phyloP scores from a whole-genome alignment of 2,329 filamentous ascomycete genomes.

The Juglanconis oblonga region DNA sequence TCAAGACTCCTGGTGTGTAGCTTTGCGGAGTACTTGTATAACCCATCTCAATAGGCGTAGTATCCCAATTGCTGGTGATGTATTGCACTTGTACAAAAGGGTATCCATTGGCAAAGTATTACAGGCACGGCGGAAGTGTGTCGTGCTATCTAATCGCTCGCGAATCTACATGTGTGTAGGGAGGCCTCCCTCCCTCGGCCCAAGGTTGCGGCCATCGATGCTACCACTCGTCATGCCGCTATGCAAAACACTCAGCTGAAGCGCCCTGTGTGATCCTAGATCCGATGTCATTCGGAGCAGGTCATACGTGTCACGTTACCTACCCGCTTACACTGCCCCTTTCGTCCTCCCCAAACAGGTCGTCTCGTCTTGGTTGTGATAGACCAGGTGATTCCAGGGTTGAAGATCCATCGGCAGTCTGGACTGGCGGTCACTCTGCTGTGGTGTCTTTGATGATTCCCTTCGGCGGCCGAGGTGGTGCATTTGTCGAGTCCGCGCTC shows the following conservation, averaged over 20 bases:
- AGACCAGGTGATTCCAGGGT: not conserved
- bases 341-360: not conserved
- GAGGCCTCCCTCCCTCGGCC: constrained; percentile 1
- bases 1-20: not conserved
- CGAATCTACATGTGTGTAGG: not conserved
- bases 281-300: not conserved
- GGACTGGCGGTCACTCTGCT: not conserved
- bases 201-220: not conserved
- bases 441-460: not conserved
- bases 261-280: constrained; percentile 6
- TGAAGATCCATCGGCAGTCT: not conserved
- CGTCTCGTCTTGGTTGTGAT: not conserved
- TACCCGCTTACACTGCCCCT: not conserved
- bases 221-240: not conserved
- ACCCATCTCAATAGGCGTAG: not conserved
- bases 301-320: not conserved
- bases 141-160: not conserved
- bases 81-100: not conserved
- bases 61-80: not conserved
- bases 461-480: not conserved
- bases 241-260: not conserved
- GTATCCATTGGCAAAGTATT: constrained; percentile 11
- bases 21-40: not conserved
- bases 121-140: not conserved
- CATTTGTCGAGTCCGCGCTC: not conserved